These are phyloP conservation scores for Bertia moriformis DNA, from an alignment of 2,329 filamentous ascomycete genomes.

Conservation along the genomic window DNA sequence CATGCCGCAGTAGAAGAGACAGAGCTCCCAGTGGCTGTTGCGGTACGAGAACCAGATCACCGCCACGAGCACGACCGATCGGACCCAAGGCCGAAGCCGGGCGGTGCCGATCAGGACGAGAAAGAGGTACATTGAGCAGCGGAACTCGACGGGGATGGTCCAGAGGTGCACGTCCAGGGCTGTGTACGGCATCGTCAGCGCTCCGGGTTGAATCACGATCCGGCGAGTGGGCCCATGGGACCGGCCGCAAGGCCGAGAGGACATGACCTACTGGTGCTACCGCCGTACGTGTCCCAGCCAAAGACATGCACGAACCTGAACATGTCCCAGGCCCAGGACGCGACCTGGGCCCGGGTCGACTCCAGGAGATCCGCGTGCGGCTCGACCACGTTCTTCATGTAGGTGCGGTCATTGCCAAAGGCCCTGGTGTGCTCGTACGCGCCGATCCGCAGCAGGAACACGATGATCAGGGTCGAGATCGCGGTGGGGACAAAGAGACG, in stretches of 20 bases:
- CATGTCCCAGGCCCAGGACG: constrained; percentile 30
- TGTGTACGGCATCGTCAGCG: constrained; percentile 12
- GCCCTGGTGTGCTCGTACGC: constrained; percentile 30
- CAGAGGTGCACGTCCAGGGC: constrained; percentile 44
- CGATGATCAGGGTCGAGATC: constrained; percentile 31
- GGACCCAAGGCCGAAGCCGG: constrained; percentile 23
- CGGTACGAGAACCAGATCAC: constrained; percentile 28
- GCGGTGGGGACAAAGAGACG: constrained; percentile 35
- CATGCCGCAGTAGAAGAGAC: constrained; percentile 39
- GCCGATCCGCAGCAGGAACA: constrained; percentile 26
- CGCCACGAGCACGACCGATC: constrained; percentile 24
- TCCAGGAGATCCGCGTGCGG: constrained; percentile 24
- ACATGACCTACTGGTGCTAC: constrained; percentile 18
- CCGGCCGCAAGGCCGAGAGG: no score
- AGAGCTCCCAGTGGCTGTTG: constrained; percentile 35
- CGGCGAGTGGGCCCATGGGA: no score
- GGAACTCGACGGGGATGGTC: constrained; percentile 48
- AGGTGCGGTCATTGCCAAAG: constrained; percentile 25
- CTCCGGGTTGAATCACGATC: constrained; percentile 8
- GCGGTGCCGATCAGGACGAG: constrained; percentile 33
- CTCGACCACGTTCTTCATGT: constrained; percentile 32
- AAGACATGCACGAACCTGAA: constrained; percentile 34
- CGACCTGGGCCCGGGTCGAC: constrained; percentile 21
- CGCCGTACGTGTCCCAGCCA: constrained; percentile 30
- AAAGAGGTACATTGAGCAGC: constrained; percentile 42